Evolutionary conservation across 2,329 filamentous ascomycete species (phyloP), one percentile per base, ranked within the genome.

Genomic region (Aspergillus brunneoviolaceus): DNA sequence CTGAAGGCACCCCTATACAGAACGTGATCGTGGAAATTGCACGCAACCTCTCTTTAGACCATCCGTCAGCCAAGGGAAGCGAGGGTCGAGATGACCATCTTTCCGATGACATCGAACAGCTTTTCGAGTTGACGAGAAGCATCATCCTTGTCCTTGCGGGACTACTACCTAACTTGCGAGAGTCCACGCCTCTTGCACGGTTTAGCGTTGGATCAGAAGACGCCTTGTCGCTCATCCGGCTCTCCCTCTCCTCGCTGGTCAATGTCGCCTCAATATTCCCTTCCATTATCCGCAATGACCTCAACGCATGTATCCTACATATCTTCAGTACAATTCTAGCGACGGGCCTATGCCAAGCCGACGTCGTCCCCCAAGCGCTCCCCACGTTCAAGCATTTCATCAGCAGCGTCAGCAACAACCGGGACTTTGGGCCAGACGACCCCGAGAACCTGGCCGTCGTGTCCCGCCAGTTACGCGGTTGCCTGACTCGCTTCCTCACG

Each of bases 221-320:
- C 74, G 90, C 92, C 1, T 85, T 96, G 19, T 81, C 89, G 2
- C 85, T 99, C 3, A 87, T 97, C 53, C 87, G 88, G 25, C 87
- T 90, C 2, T 89, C 92, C 0, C 82, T 99, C 1, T 90, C 93
- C 61, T 91, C 95, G 1, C 85, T 99, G 1, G 95, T 98, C 3
- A 92, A 98, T 71, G 93, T 95, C 1, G 93, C 95, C 6, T 91
- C 96, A 63, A 92, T 98, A 16, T 99, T 99, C 77, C 96, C 96
- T 0, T 87, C 91, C 2, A 93, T 99, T 69, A 99, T 99, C 80
- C 95, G 95, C 72, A 94, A 92, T 10, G 95, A 99, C 74, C 83
- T 99, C 6, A 92, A 98, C 72, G 94, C 95, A 45, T 98, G 94
- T 71, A 96, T 98, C 66, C 85, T 99, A 53, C 93, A 99, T 79